Conservation (phyloP, 2,329 filamentous ascomycete genomes). For the Alternaria consortialis region DNA sequence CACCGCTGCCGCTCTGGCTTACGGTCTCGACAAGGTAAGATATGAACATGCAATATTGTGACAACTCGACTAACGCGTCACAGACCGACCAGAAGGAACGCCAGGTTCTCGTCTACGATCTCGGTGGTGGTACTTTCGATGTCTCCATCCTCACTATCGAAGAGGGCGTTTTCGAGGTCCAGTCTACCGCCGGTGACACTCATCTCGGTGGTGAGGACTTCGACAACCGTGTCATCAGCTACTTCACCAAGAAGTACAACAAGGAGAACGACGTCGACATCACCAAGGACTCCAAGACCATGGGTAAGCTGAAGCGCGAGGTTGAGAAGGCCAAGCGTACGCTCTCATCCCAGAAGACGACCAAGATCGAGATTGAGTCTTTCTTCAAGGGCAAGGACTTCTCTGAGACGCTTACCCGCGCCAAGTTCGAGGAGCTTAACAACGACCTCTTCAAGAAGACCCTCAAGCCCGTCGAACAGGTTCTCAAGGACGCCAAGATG, state of each 20-base stretch:
- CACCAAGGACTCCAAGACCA: conserved; percentile 93
- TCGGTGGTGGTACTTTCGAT: conserved; percentile 56
- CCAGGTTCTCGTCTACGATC: conserved; percentile 55
- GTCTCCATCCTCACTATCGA: conserved; percentile 82
- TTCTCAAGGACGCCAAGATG: conserved; percentile 96
- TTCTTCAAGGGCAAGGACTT: conserved; percentile 98
- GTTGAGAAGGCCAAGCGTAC: conserved; percentile 99
- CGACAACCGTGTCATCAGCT: conserved; percentile 95
- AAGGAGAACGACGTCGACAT: conserved; percentile 95
- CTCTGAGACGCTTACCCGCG: conserved; percentile 96
- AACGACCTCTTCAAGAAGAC: conserved; percentile 99
- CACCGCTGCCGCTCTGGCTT: conserved; percentile 93
- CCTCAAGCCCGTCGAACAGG: conserved; percentile 97
- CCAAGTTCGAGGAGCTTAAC: conserved; percentile 99
- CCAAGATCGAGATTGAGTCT: conserved; percentile 94
- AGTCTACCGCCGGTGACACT: conserved; percentile 95
- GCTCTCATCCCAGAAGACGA: conserved; percentile 89
- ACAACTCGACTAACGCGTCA: conserved; percentile 1
- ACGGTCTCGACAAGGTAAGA: conserved; percentile 69
- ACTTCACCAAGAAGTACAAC: conserved; percentile 98
- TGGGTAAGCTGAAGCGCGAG: conserved; percentile 99
- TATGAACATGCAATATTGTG: background rate
- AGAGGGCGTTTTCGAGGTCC: conserved; percentile 91
- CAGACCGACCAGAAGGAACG: conserved; percentile 50
- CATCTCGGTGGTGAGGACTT: conserved; percentile 99